These are phyloP conservation scores for Penicillium lividum DNA, from an alignment of 495 filamentous ascomycete genomes.

Conservation along the genomic window DNA sequence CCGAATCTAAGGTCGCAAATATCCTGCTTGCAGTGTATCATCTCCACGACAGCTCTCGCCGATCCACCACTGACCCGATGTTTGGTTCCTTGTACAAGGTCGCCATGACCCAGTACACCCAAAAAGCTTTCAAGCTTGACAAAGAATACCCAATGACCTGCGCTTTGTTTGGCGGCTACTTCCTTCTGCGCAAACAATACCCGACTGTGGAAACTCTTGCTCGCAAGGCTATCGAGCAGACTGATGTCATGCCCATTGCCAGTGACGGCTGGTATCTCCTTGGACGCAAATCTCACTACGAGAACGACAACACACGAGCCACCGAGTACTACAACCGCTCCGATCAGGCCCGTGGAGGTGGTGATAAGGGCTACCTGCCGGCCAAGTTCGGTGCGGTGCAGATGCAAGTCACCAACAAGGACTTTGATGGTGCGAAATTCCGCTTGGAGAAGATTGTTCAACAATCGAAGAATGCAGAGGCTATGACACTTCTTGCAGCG, in stretches of 20 bases:
- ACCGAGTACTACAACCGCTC: conserved; percentile 82
- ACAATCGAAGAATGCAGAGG: conserved; percentile 81
- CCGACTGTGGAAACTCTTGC: conserved; percentile 80
- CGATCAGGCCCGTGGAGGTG: conserved; percentile 83
- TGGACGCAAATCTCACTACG: conserved; percentile 83
- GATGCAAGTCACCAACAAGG: conserved; percentile 77
- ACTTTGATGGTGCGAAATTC: conserved; percentile 89
- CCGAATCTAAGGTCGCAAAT: conserved; percentile 87
- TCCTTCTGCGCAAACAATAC: conserved; percentile 74
- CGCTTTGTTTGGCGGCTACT: conserved; percentile 84
- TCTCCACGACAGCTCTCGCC: conserved; percentile 76
- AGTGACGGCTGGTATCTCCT: conserved; percentile 97
- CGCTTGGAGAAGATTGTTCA: conserved; percentile 90
- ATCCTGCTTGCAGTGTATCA: conserved; percentile 87
- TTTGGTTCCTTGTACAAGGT: conserved; percentile 84
- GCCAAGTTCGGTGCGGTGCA: conserved; percentile 93
- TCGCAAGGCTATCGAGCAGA: conserved; percentile 90
- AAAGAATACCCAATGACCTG: conserved; percentile 90
- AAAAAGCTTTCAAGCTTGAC: conserved; percentile 93
- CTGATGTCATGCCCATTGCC: conserved; percentile 91
- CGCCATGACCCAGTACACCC: conserved; percentile 90
- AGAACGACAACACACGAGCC: conserved; percentile 64
- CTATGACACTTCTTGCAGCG: conserved; percentile 85
- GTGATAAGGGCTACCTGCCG: conserved; percentile 83
- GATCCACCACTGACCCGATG: conserved; percentile 71